These are phyloP conservation scores for Candolleomyces aberdarensis DNA, from an alignment of 768 basidiomycete genomes.

Conservation along the genomic window DNA sequence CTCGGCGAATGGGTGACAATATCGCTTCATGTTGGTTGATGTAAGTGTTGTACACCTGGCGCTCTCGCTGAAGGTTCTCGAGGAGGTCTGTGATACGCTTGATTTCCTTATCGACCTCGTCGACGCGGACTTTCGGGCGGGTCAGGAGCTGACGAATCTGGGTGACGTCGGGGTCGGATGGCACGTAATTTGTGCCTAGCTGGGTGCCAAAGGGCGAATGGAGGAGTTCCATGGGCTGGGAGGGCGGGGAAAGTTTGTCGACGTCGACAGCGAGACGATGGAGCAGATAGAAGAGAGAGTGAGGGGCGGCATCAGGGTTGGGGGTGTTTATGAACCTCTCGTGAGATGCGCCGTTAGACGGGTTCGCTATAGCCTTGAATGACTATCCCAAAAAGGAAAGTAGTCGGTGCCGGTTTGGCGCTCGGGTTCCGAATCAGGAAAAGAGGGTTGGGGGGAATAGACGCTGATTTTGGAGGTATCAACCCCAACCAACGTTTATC, in stretches of 20 bases:
- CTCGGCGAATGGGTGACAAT: constrained; percentile 11
- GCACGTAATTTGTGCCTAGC: neutral
- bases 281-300: neutral
- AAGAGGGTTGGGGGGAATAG: neutral
- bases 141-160: neutral
- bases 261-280: neutral
- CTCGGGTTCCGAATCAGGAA: constrained; percentile 3
- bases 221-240: neutral
- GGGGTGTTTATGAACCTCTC: constrained; percentile 7
- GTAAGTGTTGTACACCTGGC: neutral
- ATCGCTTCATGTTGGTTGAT: constrained; percentile 13
- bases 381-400: neutral
- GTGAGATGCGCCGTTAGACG: constrained; percentile 2
- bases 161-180: neutral
- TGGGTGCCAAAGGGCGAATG: neutral
- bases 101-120: constrained; percentile 10
- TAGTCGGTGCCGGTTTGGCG: constrained; percentile 2
- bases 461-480: constrained; percentile 1
- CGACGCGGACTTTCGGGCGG: neutral
- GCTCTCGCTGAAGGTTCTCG: constrained; percentile 5
- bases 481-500: neutral
- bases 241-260: neutral
- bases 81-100: constrained; percentile 2
- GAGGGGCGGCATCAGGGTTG: constrained; percentile 2
- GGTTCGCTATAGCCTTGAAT: neutral